Base-by-base conservation (phyloP, 805 yeast species). In the Wickerhamiella nectarea region DNA sequence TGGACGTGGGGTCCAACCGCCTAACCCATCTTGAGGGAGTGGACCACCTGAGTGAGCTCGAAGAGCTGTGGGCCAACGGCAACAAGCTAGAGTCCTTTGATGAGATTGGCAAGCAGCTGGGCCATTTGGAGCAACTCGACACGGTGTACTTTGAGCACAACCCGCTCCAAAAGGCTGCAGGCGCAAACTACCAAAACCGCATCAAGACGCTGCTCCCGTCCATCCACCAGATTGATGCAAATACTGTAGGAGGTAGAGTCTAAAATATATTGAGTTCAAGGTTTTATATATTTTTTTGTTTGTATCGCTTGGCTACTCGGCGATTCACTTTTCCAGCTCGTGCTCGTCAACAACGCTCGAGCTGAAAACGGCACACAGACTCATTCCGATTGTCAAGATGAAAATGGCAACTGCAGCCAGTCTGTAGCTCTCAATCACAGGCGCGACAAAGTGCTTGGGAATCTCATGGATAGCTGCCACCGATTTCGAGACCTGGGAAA, bases 131-230 rank as follows among this genome's bases (percentile, higher is more conserved):
- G 1, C 66, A 71, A 5, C 66, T 91, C 43, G 94, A 85, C 41
- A 85, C 95, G 0, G 94, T 91, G 4, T 91, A 91, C 58, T 76
- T 91, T 50, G 98, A 91, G 62, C 89, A 91, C 7, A 89, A 89
- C 57, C 97, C 97, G 3, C 59, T 91, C 15, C 95, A 91, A 54
- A 52, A 63, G 22, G 58, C 71, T 17, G 80, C 80, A 52, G 75
- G 76, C n/a, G 77, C 91, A 1, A 76, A 86, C 41, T 91, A 91
- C 59, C 71, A 96, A 55, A 75, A 91, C 56, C 91, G 91, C 59
- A 58, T 91, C 38, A 74, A 74, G 51, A 67, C 91, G 54, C 72
- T 78, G 47, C 67, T 89, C 47, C 76, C 80, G 0, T 71, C 78
- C 8, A 63, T 91, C 37, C 63, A 71, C 36, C 93, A 91, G 64